phyloP scores from a whole-genome alignment of 768 basidiomycete genomes.

The Lactifluus volemus region DNA sequence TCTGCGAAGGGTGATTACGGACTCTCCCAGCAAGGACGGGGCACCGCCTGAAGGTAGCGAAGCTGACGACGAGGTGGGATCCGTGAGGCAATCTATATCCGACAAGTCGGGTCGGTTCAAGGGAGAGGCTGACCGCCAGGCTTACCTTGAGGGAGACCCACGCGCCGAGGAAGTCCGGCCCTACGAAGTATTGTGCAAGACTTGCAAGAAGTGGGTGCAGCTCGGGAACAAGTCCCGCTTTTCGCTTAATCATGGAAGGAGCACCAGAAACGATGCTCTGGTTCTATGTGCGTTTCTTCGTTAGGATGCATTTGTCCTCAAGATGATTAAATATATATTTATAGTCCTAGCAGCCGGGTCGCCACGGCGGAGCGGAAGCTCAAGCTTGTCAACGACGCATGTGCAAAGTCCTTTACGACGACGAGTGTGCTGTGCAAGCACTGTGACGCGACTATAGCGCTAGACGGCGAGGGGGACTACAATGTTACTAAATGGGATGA shows the following conservation, averaged over 20 bases:
- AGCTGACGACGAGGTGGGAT: conserved; percentile 23
- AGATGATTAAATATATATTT: not conserved
- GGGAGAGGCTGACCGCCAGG: conserved; percentile 40
- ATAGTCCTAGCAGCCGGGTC: conserved; percentile 49
- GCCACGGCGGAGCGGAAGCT: conserved; percentile 56
- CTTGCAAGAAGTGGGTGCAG: conserved; percentile 56
- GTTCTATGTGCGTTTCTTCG: conserved; percentile 30
- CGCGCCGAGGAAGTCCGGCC: conserved; percentile 41
- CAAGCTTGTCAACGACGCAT: conserved; percentile 53
- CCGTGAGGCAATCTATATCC: conserved; percentile 25
- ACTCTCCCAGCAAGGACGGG: conserved; percentile 6
- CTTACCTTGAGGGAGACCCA: conserved; percentile 45
- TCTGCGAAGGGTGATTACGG: not conserved
- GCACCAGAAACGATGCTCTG: conserved; percentile 43
- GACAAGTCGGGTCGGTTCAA: conserved; percentile 17
- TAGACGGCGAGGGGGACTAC: conserved; percentile 48
- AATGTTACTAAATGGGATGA: conserved; percentile 52
- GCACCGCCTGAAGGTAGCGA: conserved; percentile 16
- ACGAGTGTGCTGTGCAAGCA: conserved; percentile 41
- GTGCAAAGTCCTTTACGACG: conserved; percentile 42
- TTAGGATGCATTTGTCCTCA: conserved; percentile 13
- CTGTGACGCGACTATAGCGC: conserved; percentile 38
- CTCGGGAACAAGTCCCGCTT: conserved; percentile 36
- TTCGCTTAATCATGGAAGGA: conserved; percentile 42
- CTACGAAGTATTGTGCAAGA: conserved; percentile 46